Evolutionary conservation across 345 rosid genomes (phyloP), one percentile per base, ranked within the genome.

Genomic region (Raphanus sativus): DNA sequence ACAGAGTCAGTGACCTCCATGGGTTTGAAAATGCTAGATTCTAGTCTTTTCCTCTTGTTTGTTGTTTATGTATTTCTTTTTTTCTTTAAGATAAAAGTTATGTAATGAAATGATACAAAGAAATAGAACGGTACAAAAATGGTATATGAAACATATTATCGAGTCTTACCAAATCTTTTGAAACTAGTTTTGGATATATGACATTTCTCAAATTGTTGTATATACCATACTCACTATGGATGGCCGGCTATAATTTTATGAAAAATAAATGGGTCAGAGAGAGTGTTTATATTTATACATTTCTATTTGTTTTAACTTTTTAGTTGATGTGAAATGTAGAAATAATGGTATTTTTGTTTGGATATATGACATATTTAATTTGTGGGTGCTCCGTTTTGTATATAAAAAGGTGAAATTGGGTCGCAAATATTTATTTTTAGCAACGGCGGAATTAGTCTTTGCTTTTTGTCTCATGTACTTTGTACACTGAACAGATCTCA

Each of bases 1-100:
- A 93, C 75, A 86, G 95, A 78, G 97, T 93, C 28, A 89, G 98
- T 76, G 98, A 93, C 62, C 84, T 93, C 78, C 98, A 93, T 85
- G 98, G 98, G 67, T 91, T 93, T 74, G 98, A 93, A 80, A 89
- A 93, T 77, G 98, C 98, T 15, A 91, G 98, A 87, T 93, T 93
- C 82, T 90, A 88, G 79, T 79, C 65, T 25, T 4, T 48, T 8
- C 28, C 21, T 69, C n/a, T 5, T 4, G 13, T 68, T 17, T 80
- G 29, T 1, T 50, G 10, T 61, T 40, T 67, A 8, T 70, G 2
- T 21, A 21, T 30, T 17, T 54, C 12, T 5, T 1, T 45, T 45
- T 45, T 45, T 45, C 54, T 29, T 62, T 15, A 2, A 21, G 8
- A 17, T 21, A 5, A 40, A 28, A 36, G 33, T 81, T 82, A 74